Conservation (phyloP, 2,329 filamentous ascomycete species). For the Mycogone perniciosa region DNA sequence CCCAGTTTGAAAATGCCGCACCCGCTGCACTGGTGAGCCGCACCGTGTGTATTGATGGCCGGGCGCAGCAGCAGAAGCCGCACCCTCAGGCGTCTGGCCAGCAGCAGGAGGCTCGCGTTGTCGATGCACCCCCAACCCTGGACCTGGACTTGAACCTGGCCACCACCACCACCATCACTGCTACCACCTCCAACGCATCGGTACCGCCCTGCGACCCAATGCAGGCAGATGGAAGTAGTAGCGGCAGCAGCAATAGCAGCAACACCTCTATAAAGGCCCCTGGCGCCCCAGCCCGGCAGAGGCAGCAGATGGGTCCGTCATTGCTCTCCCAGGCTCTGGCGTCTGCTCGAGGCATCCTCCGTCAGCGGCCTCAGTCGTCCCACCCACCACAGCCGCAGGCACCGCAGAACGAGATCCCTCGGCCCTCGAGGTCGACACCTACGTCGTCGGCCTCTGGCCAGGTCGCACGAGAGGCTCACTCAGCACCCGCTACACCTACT, state of each 20-base stretch:
- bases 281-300: conserved; percentile 31
- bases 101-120: conserved; percentile 5
- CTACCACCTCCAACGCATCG: background rate
- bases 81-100: conserved; percentile 17
- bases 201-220: background rate
- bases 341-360: conserved; percentile 48
- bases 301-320: conserved; percentile 46
- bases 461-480: conserved; percentile 2
- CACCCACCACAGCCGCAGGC: conserved; percentile 1
- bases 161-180: background rate
- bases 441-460: background rate
- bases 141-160: conserved; percentile 1
- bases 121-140: conserved; percentile 8
- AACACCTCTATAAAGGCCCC: conserved; percentile 40
- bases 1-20: conserved; percentile 51
- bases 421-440: background rate
- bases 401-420: background rate
- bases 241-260: background rate
- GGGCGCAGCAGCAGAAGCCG: conserved; percentile 6
- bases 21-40: conserved; percentile 38
- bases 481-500: conserved; percentile 3
- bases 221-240: conserved; percentile 4
- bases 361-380: conserved; percentile 16
- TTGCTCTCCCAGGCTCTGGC: conserved; percentile 53
- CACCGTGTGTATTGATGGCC: conserved; percentile 12